Evolutionary conservation across 352 stramenopile species (phyloP).

Genomic region (Phytopythium chamaehyphon): DNA sequence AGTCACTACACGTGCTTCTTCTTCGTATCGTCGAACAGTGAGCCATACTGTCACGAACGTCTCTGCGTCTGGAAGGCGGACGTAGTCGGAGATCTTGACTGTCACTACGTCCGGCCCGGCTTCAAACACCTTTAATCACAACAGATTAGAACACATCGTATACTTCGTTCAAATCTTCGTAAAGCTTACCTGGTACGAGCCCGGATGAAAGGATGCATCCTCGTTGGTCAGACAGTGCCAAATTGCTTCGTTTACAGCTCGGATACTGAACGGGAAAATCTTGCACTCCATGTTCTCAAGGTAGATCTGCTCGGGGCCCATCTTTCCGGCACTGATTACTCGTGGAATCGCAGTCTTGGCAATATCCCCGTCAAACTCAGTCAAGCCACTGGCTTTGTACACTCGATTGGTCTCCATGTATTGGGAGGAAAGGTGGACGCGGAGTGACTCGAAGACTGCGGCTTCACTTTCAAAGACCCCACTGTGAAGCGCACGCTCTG

Average conservation of each 20-base stretch:
- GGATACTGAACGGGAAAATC: slow-evolving; percentile 24
- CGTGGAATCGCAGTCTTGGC: slow-evolving; percentile 8
- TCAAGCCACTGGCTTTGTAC: slow-evolving; percentile 16
- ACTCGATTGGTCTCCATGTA: slow-evolving; percentile 22
- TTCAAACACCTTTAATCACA: slow-evolving; percentile 6
- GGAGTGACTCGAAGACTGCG: slow-evolving; percentile 27
- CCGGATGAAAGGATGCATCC: slow-evolving; percentile 14
- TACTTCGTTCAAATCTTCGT: too few relatives aligned
- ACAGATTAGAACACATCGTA: too few relatives aligned
- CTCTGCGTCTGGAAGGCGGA: slow-evolving; percentile 17
- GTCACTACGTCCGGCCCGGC: slow-evolving; percentile 12
- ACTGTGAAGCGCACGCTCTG: slow-evolving; percentile 10
- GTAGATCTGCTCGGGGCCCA: slow-evolving; percentile 11
- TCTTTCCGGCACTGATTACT: not conserved
- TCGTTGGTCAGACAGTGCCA: slow-evolving; percentile 21
- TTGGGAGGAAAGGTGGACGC: slow-evolving; percentile 18
- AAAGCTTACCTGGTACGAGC: slow-evolving; percentile 9
- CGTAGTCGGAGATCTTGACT: slow-evolving; percentile 22
- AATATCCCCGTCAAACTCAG: slow-evolving; percentile 25
- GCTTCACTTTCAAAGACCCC: slow-evolving; percentile 17
- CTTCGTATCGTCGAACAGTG: slow-evolving; percentile 15
- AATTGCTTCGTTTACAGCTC: slow-evolving; percentile 20
- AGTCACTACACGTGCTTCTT: slow-evolving; percentile 17
- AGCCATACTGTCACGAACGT: slow-evolving; percentile 22
- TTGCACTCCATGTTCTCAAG: slow-evolving; percentile 31